phyloP scores from a whole-genome alignment of 805 yeast genomes.

The Starmerella lactis-condensi region DNA sequence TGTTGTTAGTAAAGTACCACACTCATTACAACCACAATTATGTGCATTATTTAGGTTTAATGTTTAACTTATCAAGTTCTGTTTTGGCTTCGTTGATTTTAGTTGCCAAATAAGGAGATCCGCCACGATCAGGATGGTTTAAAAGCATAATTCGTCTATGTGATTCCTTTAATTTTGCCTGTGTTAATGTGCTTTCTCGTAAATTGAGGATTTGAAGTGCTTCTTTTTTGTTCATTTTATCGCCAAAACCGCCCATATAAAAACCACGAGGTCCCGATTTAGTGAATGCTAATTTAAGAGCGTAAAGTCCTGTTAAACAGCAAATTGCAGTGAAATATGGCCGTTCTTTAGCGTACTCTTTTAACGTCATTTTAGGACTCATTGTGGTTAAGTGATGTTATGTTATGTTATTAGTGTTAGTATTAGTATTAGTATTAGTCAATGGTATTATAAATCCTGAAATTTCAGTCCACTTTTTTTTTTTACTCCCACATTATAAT shows the following conservation, averaged over 20 bases:
- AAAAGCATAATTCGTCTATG: conserved; percentile 62
- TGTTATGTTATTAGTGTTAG: too few species aligned
- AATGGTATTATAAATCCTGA: not conserved
- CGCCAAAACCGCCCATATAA: conserved; percentile 73
- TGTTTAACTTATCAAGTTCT: conserved; percentile 38
- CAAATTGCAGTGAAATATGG: conserved; percentile 61
- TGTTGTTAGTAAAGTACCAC: too few species aligned
- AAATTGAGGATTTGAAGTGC: conserved; percentile 70
- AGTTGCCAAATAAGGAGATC: conserved; percentile 62
- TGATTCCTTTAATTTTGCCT: conserved; percentile 37
- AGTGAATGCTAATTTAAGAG: conserved; percentile 18
- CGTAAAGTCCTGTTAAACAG: conserved; percentile 33
- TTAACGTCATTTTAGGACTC: conserved; percentile 13
- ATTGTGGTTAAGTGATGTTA: too few species aligned
- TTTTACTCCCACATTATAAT: not conserved
- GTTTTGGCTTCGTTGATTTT: conserved; percentile 78
- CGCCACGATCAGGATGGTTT: conserved; percentile 83
- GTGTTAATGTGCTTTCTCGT: conserved; percentile 24
- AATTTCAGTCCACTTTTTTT: not conserved
- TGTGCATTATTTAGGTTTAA: conserved; percentile 14
- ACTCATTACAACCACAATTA: too few species aligned
- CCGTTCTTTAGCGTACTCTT: conserved; percentile 30
- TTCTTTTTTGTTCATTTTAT: conserved; percentile 78
- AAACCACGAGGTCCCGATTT: conserved; percentile 46
- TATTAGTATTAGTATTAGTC: too few species aligned